Evolutionary conservation across 176 grass and related monocot species (phyloP).

Genomic region (Secale cereale): DNA sequence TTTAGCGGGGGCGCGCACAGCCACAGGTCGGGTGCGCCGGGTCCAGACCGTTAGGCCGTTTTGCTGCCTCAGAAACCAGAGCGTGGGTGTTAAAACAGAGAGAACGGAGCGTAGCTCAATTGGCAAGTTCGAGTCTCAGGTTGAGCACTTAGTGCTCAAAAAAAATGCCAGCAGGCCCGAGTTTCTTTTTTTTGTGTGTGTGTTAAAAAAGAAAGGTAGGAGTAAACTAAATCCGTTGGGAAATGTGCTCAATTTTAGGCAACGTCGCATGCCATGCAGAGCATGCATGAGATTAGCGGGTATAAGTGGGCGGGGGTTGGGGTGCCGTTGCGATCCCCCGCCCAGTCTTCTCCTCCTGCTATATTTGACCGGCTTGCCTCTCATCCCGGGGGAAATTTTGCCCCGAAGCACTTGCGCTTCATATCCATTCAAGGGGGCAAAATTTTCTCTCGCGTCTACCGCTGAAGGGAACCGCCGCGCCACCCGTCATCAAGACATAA

Average conservation of each 20-base stretch:
- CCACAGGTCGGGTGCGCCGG: no score
- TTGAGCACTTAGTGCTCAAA: no score
- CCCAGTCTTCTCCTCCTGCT: constrained; percentile 22
- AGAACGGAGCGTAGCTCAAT: no score
- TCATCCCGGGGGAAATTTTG: constrained; percentile 38
- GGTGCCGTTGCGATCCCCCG: not conserved
- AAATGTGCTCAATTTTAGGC: constrained; percentile 32
- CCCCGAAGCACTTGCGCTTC: constrained; percentile 21
- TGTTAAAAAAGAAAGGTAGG: not conserved
- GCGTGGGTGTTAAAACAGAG: not conserved
- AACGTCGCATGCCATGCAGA: constrained; percentile 22
- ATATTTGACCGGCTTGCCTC: constrained; percentile 13
- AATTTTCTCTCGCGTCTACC: not conserved
- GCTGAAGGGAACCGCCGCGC: constrained; percentile 28
- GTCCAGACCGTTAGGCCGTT: no score
- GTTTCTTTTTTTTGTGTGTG: no score
- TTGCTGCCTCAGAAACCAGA: not conserved
- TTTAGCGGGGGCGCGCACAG: no score
- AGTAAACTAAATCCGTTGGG: not conserved
- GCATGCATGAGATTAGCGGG: constrained; percentile 14
- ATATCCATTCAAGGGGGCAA: constrained; percentile 43
- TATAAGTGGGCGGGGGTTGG: constrained; percentile 8
- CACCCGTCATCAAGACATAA: not conserved
- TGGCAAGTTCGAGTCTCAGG: no score
- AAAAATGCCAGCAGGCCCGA: no score